A percentile compares a stretch with the other conserved stretches of the same genome.
Conservation (phyloP, 192 early-diverging fungal genomes). For the Umbelopsis sp. region DNA sequence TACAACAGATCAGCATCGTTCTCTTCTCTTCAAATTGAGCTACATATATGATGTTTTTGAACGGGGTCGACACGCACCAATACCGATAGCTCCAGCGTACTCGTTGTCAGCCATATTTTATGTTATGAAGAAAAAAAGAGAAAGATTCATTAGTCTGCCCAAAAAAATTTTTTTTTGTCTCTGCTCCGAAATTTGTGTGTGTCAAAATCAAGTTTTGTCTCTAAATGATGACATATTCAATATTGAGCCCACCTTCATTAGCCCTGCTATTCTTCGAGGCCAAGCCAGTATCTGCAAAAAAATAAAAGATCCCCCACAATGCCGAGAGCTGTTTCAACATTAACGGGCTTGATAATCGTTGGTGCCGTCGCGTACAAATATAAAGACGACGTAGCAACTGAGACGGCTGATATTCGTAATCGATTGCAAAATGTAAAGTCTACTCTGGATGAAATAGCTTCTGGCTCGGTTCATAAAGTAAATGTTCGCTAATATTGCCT, state of each 20-base stretch:
- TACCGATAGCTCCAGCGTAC: conserved; percentile 41
- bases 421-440: conserved; percentile 17
- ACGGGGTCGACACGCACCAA: conserved; percentile 3
- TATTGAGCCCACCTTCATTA: neutral
- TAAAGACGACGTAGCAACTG: neutral
- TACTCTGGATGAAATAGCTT: conserved; percentile 15
- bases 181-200: neutral
- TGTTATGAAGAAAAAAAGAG: conserved; percentile 6
- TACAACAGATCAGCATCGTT: conserved; percentile 41
- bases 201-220: neutral
- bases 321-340: conserved; percentile 10
- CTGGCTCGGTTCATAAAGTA: conserved; percentile 15
- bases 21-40: neutral
- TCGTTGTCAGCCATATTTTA: conserved; percentile 18
- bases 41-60: neutral
- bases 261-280: neutral
- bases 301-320: too few species aligned
- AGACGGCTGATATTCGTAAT: conserved; percentile 8
- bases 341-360: conserved; percentile 1
- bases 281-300: neutral
- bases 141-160: neutral
- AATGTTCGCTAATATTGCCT: conserved; percentile 4
- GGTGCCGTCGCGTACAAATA: neutral
- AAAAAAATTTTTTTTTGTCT: conserved; percentile 16
- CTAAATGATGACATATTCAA: neutral